Percentiles rank a stretch among this genome's conserved stretches.
Evolutionary conservation across 805 yeast species (phyloP).

Genomic region (Saccharomycopsis javanensis): DNA sequence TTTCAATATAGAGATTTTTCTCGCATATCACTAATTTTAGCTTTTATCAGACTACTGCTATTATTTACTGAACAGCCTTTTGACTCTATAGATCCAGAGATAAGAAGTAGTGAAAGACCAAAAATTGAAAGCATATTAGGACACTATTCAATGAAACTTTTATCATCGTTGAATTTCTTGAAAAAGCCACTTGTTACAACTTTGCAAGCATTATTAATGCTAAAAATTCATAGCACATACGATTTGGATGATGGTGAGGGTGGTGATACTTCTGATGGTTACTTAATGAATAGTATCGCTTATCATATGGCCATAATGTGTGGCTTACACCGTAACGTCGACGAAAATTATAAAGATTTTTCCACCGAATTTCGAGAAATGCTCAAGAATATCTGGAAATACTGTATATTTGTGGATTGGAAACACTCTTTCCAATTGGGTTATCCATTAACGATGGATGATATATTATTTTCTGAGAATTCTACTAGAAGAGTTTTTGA

Average conservation of each 20-base stretch:
- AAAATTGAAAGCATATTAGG: conserved; percentile 10
- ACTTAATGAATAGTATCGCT: conserved; percentile 5
- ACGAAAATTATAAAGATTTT: conserved; percentile 5
- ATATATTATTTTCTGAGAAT: conserved; percentile 11
- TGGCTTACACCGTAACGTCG: conserved; percentile 18
- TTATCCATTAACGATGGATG: conserved; percentile 15
- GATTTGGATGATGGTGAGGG: conserved; percentile 20
- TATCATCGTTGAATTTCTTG: conserved; percentile 11
- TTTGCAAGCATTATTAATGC: conserved; percentile 16
- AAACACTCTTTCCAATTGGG: conserved; percentile 19
- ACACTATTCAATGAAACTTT: conserved; percentile 2
- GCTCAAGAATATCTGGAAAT: conserved; percentile 17
- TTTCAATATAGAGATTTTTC: conserved; percentile 13
- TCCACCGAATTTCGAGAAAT: conserved; percentile 5
- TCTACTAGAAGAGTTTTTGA: background rate
- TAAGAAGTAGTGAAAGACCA: conserved; percentile 4
- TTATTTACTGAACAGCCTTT: conserved; percentile 9
- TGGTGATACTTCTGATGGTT: conserved; percentile 19
- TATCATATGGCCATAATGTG: conserved; percentile 18
- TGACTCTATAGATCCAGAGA: conserved; percentile 5
- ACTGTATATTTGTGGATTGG: conserved; percentile 13
- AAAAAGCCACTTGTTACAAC: conserved; percentile 14
- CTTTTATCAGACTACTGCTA: conserved; percentile 13
- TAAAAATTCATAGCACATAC: conserved; percentile 12
- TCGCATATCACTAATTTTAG: conserved; percentile 10